Evolutionary conservation across 2,329 filamentous ascomycete genomes (phyloP).

Genomic region (Fusarium armeniacum): DNA sequence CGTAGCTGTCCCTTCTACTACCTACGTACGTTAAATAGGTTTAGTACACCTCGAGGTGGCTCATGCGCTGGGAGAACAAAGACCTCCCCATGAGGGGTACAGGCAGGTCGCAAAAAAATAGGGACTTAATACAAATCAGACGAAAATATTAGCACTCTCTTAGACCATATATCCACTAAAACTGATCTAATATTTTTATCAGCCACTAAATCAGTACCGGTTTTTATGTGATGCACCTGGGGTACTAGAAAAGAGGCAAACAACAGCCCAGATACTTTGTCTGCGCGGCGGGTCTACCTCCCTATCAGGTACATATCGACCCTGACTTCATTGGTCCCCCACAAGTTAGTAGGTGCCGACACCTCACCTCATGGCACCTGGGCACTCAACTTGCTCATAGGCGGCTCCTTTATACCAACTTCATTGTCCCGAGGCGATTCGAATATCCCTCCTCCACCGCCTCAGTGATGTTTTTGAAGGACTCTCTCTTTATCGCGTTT

Average conservation of each 20-base stretch:
- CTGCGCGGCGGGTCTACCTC: background rate
- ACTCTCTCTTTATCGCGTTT: slow-evolving; percentile 29
- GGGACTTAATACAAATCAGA: no score
- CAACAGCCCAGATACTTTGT: slow-evolving; percentile 29
- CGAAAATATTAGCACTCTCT: no score
- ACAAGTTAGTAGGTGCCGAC: slow-evolving; percentile 33
- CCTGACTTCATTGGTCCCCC: slow-evolving; percentile 29
- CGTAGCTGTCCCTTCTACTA: slow-evolving; percentile 26
- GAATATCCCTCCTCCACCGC: slow-evolving; percentile 7
- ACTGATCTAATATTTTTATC: no score
- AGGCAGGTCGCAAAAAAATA: no score
- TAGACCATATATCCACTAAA: no score
- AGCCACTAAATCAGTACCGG: no score
- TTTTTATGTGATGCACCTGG: no score
- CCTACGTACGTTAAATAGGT: background rate
- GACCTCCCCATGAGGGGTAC: slow-evolving; percentile 24
- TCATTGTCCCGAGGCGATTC: slow-evolving; percentile 24
- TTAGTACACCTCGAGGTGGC: slow-evolving; percentile 35
- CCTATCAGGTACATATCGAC: slow-evolving; percentile 14
- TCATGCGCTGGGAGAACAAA: slow-evolving; percentile 26
- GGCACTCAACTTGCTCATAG: slow-evolving; percentile 33
- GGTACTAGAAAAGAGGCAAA: slow-evolving; percentile 22
- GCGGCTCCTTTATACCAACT: slow-evolving; percentile 41
- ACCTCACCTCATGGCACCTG: slow-evolving; percentile 32
- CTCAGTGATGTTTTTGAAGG: slow-evolving; percentile 26